Evolutionary conservation across 1,284 basidiomycete genomes (phyloP).

Genomic region (Fomes fomentarius): DNA sequence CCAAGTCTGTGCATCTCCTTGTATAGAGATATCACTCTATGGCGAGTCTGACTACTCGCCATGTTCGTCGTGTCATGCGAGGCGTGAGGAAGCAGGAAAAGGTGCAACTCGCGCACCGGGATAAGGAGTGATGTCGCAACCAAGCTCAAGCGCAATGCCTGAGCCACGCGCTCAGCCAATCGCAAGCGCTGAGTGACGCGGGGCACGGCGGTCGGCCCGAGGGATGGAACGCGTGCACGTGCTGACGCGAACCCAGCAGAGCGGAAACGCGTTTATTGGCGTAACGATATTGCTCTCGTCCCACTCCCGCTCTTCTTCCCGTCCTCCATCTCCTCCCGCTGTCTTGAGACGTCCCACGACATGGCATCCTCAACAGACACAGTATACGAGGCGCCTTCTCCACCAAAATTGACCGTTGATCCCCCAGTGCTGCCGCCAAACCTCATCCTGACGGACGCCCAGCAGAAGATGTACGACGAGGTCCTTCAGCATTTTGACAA

Average conservation of each 20-base stretch:
- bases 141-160: no score
- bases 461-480: slow-evolving; percentile 54
- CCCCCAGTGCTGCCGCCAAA: slow-evolving; percentile 16
- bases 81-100: neutral
- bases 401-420: slow-evolving; percentile 22
- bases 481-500: slow-evolving; percentile 63
- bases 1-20: slow-evolving; percentile 80
- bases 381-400: slow-evolving; percentile 22
- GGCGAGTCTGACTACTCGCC: slow-evolving; percentile 44
- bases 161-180: no score
- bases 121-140: no score
- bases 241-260: neutral
- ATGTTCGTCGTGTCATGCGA: slow-evolving; percentile 24
- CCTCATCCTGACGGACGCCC: slow-evolving; percentile 43
- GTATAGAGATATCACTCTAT: slow-evolving; percentile 70
- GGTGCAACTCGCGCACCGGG: no score
- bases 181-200: slow-evolving; percentile 12
- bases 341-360: neutral
- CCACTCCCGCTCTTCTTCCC: neutral
- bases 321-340: neutral
- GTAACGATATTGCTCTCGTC: no score
- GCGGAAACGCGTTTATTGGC: no score
- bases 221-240: neutral
- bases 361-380: slow-evolving; percentile 3
- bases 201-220: neutral